Base-by-base conservation (phyloP, 805 yeast genomes). In the Hemisphaericaspora nanyangensis region DNA sequence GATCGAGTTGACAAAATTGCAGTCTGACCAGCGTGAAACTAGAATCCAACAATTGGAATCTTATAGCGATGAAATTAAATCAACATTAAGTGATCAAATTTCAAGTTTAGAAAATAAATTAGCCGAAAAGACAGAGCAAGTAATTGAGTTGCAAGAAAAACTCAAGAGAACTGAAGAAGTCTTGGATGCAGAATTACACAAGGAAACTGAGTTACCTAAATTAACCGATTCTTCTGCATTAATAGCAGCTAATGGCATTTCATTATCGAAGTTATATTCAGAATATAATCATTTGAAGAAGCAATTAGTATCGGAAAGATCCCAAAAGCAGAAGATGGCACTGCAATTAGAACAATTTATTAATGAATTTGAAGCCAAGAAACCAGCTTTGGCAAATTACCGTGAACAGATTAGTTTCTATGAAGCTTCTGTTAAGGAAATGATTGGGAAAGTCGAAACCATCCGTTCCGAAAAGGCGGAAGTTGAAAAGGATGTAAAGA, bases 371-470 rank as follows among this genome's bases (percentile, higher is more conserved):
- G 95, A 88, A 51, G 70, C 76, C 22, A 81, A 85, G 51, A 80
- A 86, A 39, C 97, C 98, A 0, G 65, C 82, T 2, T 73, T 91
- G 34, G 76, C 70, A 67, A 61, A 82, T 80, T 37, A 84, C 80
- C 50, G 80, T 71, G 60, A 60, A 70, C 88, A 49, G 55, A 68
- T 46, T 57, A 70, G 36, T 51, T 84, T 50, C 79, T 85, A 66
- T 55, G 70, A 43, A 80, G 78, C 52, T 52, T 82, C 54, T 52
- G 70, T 36, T 73, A 80, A 50, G 47, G 87, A 54, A 61, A 80
- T 45, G 67, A 72, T 38, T 49, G 79, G 52, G 42, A 61, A 63
- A 40, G 51, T 85, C 15, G 86, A 83, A 48, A 60, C 69, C 12
- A 60, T 78, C 2, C 63, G 79, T 4, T 64, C 60, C 26, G 85